A percentile compares a stretch with the other conserved stretches of the same genome.
Evolutionary conservation across 768 basidiomycete species (phyloP).

Genomic region (Rhizopogon roseolus): DNA sequence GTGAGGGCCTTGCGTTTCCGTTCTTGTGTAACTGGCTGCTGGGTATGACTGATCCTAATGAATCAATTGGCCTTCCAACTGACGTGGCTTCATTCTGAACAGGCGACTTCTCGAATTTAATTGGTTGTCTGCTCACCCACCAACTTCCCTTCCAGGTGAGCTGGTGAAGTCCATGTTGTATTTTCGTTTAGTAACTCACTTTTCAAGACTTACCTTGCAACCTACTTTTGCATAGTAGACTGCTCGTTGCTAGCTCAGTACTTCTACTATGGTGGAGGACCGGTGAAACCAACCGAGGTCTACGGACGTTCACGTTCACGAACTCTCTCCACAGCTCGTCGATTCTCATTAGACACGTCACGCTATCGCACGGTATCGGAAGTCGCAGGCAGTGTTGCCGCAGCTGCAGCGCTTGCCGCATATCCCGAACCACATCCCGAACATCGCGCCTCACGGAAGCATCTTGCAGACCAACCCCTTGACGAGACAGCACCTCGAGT

Average conservation of each 20-base stretch:
- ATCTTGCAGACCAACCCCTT: slow-evolving; percentile 16
- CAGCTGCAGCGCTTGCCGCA: slow-evolving; percentile 64
- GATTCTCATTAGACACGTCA: slow-evolving; percentile 49
- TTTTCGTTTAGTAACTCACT: slow-evolving; percentile 8
- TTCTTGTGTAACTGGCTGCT: slow-evolving; percentile 93
- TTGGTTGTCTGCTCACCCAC: slow-evolving; percentile 87
- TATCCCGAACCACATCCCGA: slow-evolving; percentile 47
- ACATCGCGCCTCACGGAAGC: slow-evolving; percentile 27
- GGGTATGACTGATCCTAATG: slow-evolving; percentile 43
- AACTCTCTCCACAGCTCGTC: slow-evolving; percentile 39
- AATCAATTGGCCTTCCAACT: neutral
- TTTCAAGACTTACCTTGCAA: slow-evolving; percentile 79
- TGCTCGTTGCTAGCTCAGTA: slow-evolving; percentile 72
- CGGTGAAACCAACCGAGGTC: slow-evolving; percentile 28
- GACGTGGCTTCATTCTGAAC: slow-evolving; percentile 3
- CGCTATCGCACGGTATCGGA: slow-evolving; percentile 67
- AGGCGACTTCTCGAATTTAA: slow-evolving; percentile 91
- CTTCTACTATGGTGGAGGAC: slow-evolving; percentile 58
- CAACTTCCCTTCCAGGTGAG: slow-evolving; percentile 93
- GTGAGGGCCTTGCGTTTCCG: slow-evolving; percentile 87
- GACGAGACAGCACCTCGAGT: slow-evolving; percentile 16
- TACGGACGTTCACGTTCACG: slow-evolving; percentile 38
- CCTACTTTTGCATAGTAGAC: slow-evolving; percentile 88
- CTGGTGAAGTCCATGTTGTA: slow-evolving; percentile 1
- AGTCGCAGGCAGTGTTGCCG: slow-evolving; percentile 69